phyloP scores from a whole-genome alignment of 2,329 filamentous ascomycete species.

The Dothistroma septosporum region DNA sequence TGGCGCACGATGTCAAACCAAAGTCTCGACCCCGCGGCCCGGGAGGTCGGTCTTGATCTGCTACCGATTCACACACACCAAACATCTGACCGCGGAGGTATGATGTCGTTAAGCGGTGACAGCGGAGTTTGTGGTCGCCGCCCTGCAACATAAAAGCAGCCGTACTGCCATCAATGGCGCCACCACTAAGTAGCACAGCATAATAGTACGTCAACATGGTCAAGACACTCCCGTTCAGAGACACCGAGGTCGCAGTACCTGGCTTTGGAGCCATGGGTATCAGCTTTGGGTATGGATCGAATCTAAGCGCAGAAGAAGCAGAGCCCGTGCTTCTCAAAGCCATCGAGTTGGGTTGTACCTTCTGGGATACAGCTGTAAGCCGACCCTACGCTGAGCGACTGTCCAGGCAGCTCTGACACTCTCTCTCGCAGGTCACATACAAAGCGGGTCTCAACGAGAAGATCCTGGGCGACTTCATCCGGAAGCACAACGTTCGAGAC shows the following conservation, averaged over 20 bases:
- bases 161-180: not conserved
- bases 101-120: not conserved
- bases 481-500: conserved; percentile 49
- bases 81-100: not conserved
- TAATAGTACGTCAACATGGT: conserved; percentile 7
- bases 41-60: no score
- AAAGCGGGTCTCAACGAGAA: conserved; percentile 48
- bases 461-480: conserved; percentile 49
- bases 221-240: conserved; percentile 14
- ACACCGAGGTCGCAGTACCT: conserved; percentile 27
- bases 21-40: no score
- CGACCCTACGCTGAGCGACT: not conserved
- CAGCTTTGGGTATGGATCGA: conserved; percentile 42
- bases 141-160: not conserved
- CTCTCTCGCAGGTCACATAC: conserved; percentile 41
- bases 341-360: conserved; percentile 33
- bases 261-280: conserved; percentile 52
- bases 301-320: conserved; percentile 44
- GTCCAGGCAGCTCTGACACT: not conserved
- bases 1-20: no score
- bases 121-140: not conserved
- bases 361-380: conserved; percentile 29
- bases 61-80: no score
- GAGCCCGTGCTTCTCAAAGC: conserved; percentile 50
- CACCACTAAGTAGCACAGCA: not conserved